phyloP scores from a whole-genome alignment of 2,329 filamentous ascomycete species.

The Ambrosiella xylebori region DNA sequence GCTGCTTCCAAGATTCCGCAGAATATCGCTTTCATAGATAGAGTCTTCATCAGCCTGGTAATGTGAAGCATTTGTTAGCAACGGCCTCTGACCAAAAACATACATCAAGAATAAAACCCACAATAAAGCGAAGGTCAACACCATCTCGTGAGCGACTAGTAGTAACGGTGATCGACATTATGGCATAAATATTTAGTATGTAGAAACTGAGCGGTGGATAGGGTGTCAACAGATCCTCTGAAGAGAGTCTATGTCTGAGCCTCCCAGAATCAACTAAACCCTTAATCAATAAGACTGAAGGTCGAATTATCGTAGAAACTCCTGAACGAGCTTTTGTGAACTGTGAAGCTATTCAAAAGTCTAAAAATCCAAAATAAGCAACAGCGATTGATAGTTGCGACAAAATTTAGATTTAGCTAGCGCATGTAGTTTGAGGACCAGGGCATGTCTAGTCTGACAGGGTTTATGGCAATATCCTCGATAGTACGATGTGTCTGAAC shows the following conservation, averaged over 20 bases:
- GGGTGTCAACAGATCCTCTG: background rate
- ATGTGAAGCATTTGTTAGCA: background rate
- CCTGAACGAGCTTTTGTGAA: too few relatives aligned
- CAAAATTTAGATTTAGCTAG: too few relatives aligned
- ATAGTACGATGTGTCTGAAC: too few relatives aligned
- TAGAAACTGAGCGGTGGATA: background rate
- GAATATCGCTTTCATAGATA: constrained; percentile 89
- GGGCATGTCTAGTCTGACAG: too few relatives aligned
- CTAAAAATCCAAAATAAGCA: too few relatives aligned
- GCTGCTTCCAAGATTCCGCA: constrained; percentile 67
- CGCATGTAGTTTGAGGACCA: too few relatives aligned
- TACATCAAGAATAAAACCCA: constrained; percentile 18
- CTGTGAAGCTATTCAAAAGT: too few relatives aligned
- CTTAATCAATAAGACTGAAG: background rate
- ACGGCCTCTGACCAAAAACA: background rate
- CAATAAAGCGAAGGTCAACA: constrained; percentile 30
- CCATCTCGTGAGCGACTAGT: constrained; percentile 1
- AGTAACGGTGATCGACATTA: constrained; percentile 6
- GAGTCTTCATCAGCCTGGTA: constrained; percentile 71
- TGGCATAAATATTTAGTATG: background rate
- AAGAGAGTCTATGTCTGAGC: background rate
- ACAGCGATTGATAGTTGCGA: too few relatives aligned
- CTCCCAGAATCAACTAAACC: background rate
- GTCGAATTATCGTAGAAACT: too few relatives aligned
- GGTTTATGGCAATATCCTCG: too few relatives aligned